Evolutionary conservation across 805 yeast genomes (phyloP).

Genomic region (Komagataella ulmi): DNA sequence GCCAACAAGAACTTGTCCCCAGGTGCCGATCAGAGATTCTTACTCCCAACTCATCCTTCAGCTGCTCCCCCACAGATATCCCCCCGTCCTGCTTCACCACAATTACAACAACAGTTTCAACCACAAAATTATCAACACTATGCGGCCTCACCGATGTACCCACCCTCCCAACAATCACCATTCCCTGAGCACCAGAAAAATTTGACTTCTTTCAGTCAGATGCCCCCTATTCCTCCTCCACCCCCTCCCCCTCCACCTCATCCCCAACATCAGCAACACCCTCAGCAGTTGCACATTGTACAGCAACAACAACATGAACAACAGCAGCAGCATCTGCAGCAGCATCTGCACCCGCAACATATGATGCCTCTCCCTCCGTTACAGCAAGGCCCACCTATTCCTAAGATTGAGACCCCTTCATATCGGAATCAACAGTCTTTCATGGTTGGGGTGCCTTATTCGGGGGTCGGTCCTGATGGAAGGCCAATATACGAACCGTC

Average conservation of each 20-base stretch:
- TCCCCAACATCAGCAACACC: background rate
- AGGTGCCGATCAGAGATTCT: background rate
- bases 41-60: background rate
- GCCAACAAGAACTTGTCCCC: background rate
- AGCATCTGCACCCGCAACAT: background rate
- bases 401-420: background rate
- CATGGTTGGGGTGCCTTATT: background rate
- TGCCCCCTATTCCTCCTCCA: background rate
- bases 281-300: background rate
- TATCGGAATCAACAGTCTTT: background rate
- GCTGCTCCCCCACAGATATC: background rate
- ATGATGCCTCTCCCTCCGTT: background rate
- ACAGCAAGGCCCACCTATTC: background rate
- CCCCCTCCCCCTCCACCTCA: background rate
- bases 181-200: background rate
- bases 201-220: background rate
- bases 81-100: background rate
- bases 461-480: background rate
- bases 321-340: background rate
- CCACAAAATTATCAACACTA: background rate
- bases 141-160: background rate
- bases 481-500: background rate
- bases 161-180: background rate
- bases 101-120: background rate
- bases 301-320: background rate